phyloP scores from a whole-genome alignment of 108 stramenopile genomes.

The Ochromonas danica region DNA sequence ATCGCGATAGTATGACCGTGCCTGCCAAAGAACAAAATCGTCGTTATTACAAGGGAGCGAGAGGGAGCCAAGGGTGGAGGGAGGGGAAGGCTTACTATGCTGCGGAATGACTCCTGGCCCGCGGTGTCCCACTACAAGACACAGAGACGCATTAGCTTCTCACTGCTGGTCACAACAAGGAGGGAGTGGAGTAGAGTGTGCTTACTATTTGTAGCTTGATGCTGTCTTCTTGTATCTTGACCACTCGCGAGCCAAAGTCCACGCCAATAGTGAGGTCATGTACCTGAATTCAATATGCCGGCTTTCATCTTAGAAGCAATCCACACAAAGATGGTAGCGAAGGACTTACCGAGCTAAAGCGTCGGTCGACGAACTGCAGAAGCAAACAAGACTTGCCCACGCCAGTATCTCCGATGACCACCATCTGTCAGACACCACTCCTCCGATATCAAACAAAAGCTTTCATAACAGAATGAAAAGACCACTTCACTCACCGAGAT shows the following conservation, averaged over 20 bases:
- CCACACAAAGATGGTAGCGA: background rate
- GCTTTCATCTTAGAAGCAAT: background rate
- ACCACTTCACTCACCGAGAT: background rate
- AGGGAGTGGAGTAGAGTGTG: background rate
- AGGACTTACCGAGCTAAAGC: slow-evolving; percentile 27
- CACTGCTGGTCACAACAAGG: background rate
- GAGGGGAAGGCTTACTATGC: background rate
- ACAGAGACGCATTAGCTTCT: background rate
- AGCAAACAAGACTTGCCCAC: slow-evolving; percentile 31
- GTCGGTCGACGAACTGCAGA: slow-evolving; percentile 21
- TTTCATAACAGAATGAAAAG: background rate
- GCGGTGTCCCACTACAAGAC: slow-evolving; percentile 33
- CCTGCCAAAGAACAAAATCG: background rate
- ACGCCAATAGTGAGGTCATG: slow-evolving; percentile 34
- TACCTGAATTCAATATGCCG: background rate
- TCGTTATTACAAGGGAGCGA: background rate
- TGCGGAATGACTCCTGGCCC: slow-evolving; percentile 29
- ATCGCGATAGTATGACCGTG: slow-evolving; percentile 33
- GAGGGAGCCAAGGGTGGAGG: background rate
- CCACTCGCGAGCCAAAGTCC: slow-evolving; percentile 27
- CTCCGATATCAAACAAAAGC: background rate
- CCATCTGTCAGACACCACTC: background rate
- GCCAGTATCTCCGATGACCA: slow-evolving; percentile 36
- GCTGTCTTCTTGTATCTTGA: background rate
- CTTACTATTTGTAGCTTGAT: slow-evolving; percentile 32